Base-by-base conservation (phyloP, 2,329 filamentous ascomycete genomes). In the Trematosphaeria pertusa region DNA sequence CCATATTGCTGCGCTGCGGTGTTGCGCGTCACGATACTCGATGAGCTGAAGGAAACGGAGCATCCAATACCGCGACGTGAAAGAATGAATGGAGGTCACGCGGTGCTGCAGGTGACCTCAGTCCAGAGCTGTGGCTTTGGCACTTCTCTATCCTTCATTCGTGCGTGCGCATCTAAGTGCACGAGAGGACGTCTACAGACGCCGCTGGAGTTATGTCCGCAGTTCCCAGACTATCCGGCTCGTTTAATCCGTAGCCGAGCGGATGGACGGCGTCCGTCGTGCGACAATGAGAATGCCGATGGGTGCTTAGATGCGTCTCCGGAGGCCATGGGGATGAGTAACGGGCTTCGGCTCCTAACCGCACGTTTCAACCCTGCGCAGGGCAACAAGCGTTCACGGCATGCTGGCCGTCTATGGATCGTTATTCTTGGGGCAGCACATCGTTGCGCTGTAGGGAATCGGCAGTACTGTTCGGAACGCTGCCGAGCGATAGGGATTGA, bases 91-190 rank as follows among this genome's bases (percentile, higher is more conserved):
- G 24, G 7, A 37, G 21, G 46, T 49, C 46, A 49, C 46, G 40
- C 46, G 46, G 40, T 40, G 37, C 12, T 32, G 26, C 46, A 49
- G 32, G 46, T 49, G 46, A 41, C 37, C 22, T 5, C 28, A 31
- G 38, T 28, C 45, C 26, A 36, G 34, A 43, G 21, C 21, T 30
- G 35, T 35, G 46, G 44, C 44, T 34, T 26, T 31, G 38, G 5
- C 18, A 18, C 14, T 17, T 14, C 34, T 12, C 12, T 30, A 11
- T 19, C 20, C 10, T 31, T 17, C 10, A 22, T 14, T 14, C 24
- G 37, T 11, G 8, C 9, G 5, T n/a, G 37, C 21, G 8, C 11
- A 12, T 7, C 24, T 28, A 7, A 28, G 24, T 7, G 7, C 24
- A 28, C 24, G 8, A 28, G 24, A 28, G 24, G 8, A 12, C 12